Base-by-base conservation (phyloP, 2,329 filamentous ascomycete species). In the Metarhizium anisopliae region DNA sequence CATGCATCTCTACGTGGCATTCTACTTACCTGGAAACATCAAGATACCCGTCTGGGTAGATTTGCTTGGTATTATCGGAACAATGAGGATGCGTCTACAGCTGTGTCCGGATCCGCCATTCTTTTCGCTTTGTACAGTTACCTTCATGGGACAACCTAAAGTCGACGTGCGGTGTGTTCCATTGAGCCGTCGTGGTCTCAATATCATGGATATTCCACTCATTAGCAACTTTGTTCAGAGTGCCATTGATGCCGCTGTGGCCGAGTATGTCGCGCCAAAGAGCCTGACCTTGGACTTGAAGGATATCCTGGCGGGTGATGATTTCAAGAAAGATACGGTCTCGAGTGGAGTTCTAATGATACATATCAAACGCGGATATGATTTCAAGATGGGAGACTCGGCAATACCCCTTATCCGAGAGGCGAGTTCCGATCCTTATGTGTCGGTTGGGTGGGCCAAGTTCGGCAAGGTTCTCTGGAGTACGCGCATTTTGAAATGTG, bases 31-130 rank as follows among this genome's bases (percentile, higher is more conserved):
- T 0, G 79, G 77, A 29, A 75, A 75, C n/a, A 63, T 80, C 53
- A 71, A 76, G 66, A 71, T 80, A 2, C 77, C 86, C 42, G 81
- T 90, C 3, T 91, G 87, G 86, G 88, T 91, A 4, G 86, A 91
- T 62, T 72, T 91, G 2, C 79, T 82, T 53, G 87, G 87, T 1
- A 76, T 90, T 14, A 78, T 91, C n/a, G 85, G 86, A 18, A 87
- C 82, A 1, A 76, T 87, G 70, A 78, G 87, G 4, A 63, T 89
- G 55, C 80, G 87, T 30, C 74, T 91, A 11, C 87, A 91, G 64
- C 77, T 90, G 1, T 87, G 84, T 2, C 86, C 87, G 0, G 87
- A 91, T 62, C 87, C 87, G 0, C 87, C 87, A 0, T 90, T 91
- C 71, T 85, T 90, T 69, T 81, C 82, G n/a, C 74, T 90, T 4